Evolutionary conservation across 2,329 filamentous ascomycete species (phyloP).

Genomic region (Fusarium anthophilum): DNA sequence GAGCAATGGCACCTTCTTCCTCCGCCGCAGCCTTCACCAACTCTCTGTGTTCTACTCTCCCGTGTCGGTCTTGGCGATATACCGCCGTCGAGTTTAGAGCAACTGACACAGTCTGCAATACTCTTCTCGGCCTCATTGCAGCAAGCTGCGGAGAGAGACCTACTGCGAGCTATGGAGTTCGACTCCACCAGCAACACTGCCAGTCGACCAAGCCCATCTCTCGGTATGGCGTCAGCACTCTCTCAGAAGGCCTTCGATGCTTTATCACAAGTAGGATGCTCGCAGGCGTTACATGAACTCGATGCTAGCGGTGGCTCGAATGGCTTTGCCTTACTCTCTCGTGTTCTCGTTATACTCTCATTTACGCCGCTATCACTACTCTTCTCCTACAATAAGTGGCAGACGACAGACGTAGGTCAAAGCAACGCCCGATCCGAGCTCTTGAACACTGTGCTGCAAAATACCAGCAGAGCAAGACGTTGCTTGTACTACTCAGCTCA

Average conservation of each 20-base stretch:
- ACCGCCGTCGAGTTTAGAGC: not conserved
- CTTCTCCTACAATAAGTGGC: not conserved
- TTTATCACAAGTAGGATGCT: not conserved
- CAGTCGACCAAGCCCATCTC: not conserved
- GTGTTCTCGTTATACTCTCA: not conserved
- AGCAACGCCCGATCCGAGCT: not conserved
- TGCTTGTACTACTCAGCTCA: not conserved
- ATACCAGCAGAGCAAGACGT: not conserved
- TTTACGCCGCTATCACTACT: not conserved
- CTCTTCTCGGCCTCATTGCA: not conserved
- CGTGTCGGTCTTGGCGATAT: not conserved
- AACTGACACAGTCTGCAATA: not conserved
- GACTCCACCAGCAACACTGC: not conserved
- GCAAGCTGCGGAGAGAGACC: not conserved
- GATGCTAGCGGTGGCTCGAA: not conserved
- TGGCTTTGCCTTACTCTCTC: not conserved
- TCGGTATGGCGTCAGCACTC: not conserved
- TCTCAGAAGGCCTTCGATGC: not conserved
- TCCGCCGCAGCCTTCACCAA: not conserved
- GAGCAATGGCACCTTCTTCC: not conserved
- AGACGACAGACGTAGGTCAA: not conserved
- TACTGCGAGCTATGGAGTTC: not conserved
- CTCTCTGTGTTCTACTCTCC: not conserved
- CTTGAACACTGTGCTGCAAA: not conserved
- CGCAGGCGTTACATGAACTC: not conserved